Percentiles rank a stretch among this genome's conserved stretches.
Conservation (phyloP, 257 asterid genomes). For the Avicennia marina region DNA sequence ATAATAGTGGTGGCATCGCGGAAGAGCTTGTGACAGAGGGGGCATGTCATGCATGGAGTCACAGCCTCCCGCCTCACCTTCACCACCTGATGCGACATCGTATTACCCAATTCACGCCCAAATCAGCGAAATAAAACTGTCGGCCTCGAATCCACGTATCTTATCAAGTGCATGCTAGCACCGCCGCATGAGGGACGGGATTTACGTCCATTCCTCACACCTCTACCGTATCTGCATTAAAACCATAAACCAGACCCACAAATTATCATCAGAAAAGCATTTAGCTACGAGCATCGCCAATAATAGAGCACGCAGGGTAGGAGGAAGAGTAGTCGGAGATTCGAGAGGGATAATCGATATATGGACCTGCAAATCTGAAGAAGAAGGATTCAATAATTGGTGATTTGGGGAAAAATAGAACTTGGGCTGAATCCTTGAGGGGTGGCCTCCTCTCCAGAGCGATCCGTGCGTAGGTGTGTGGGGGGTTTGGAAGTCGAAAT, state of each 20-base stretch:
- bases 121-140: slow-evolving; percentile 28
- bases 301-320: slow-evolving; percentile 10
- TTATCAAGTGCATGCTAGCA: slow-evolving; percentile 64
- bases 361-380: slow-evolving; percentile 37
- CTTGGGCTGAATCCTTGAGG: slow-evolving; percentile 12
- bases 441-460: slow-evolving; percentile 18
- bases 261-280: slow-evolving; percentile 19
- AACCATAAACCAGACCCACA: slow-evolving; percentile 31
- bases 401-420: slow-evolving; percentile 29
- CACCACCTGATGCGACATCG: slow-evolving; percentile 95
- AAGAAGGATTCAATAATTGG: neutral
- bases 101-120: slow-evolving; percentile 30
- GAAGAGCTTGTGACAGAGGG: slow-evolving; percentile 78
- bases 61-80: slow-evolving; percentile 68
- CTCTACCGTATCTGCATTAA: slow-evolving; percentile 45
- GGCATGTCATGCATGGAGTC: slow-evolving; percentile 99
- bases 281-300: slow-evolving; percentile 1
- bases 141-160: slow-evolving; percentile 29
- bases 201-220: slow-evolving; percentile 58
- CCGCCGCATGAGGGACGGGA: slow-evolving; percentile 31
- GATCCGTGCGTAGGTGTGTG: slow-evolving; percentile 28
- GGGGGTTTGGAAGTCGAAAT: slow-evolving; percentile 53
- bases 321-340: slow-evolving; percentile 8
- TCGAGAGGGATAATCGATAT: slow-evolving; percentile 16
- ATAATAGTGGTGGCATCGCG: slow-evolving; percentile 93